Base-by-base conservation (phyloP, 345 rosid species). In the Nasturtium officinale region DNA sequence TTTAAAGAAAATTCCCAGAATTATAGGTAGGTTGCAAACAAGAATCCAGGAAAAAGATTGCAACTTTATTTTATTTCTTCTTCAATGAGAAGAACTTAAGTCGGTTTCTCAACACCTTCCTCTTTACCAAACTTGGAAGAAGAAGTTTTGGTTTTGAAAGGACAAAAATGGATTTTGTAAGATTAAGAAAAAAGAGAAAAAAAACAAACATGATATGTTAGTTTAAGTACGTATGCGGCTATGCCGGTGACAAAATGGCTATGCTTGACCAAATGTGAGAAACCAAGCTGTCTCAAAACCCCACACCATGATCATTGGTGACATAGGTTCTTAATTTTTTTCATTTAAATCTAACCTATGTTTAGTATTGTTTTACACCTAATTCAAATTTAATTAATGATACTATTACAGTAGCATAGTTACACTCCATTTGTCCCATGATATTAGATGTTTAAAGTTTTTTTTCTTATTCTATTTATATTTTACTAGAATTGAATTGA, bases 191-290 rank as follows among this genome's bases (percentile, higher is more conserved):
- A 32, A 30, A 5, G 2, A 9, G 9, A 12, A 35, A 5, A 67
- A 21, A 40, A 4, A 26, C 2, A 26, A 26, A 26, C 28, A 26
- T 58, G 78, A 55, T 72, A 68, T 69, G 72, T 64, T 74, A 69
- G 28, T 56, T 57, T 32, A 18, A 16, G 12, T 46, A 51, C 21
- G 26, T 25, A 25, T 25, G 26, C 26, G 26, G 53, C n/a, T 54
- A 28, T 54, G 72, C 50, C 37, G 62, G 51, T 67, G 61, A 53
- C 55, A 74, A 70, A 82, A 76, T 71, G 85, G 78, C 32, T 65
- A 73, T 62, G 81, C 20, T 80, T 68, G 86, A 81, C 84, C 64
- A 56, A 69, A 11, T 16, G 64, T 54, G 69, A 79, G 53, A 78
- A 65, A 71, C 81, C 67, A 79, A 76, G 43, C 63, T 60, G 80